A percentile compares a stretch with the other conserved stretches of the same genome.
phyloP scores from a whole-genome alignment of 441 rosid species.

The Viola pubescens region DNA sequence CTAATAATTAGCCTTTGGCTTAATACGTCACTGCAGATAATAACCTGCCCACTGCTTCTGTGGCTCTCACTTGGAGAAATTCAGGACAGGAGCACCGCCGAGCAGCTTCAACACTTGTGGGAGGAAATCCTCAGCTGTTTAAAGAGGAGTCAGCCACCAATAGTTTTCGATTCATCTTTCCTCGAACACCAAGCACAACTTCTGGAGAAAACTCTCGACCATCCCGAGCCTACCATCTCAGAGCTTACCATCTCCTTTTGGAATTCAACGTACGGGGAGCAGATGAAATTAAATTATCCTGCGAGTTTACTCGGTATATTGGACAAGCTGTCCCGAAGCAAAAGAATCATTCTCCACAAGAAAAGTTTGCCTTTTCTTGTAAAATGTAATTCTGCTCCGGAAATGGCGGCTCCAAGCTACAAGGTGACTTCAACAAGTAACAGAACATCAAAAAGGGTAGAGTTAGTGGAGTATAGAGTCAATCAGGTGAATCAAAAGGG shows the following conservation, averaged over 20 bases:
- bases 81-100: constrained; percentile 20
- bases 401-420: constrained; percentile 20
- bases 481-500: constrained; percentile 10
- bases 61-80: constrained; percentile 32
- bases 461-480: constrained; percentile 9
- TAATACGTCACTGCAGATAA: constrained; percentile 24
- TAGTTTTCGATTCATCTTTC: constrained; percentile 33
- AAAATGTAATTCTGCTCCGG: constrained; percentile 16
- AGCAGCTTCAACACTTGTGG: constrained; percentile 34
- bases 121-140: constrained; percentile 33
- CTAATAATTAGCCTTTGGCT: not conserved
- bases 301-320: constrained; percentile 33
- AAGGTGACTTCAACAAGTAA: constrained; percentile 26
- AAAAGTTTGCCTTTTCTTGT: constrained; percentile 23
- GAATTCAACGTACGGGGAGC: constrained; percentile 42
- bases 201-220: constrained; percentile 39
- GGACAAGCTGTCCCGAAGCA: constrained; percentile 39
- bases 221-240: constrained; percentile 29
- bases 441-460: constrained; percentile 37
- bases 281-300: constrained; percentile 38
- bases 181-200: constrained; percentile 39
- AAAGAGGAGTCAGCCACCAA: constrained; percentile 34
- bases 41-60: constrained; percentile 29
- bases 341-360: constrained; percentile 33
- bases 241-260: constrained; percentile 34